phyloP scores from a whole-genome alignment of 192 early-diverging fungal species.

The Podila clonocystis region DNA sequence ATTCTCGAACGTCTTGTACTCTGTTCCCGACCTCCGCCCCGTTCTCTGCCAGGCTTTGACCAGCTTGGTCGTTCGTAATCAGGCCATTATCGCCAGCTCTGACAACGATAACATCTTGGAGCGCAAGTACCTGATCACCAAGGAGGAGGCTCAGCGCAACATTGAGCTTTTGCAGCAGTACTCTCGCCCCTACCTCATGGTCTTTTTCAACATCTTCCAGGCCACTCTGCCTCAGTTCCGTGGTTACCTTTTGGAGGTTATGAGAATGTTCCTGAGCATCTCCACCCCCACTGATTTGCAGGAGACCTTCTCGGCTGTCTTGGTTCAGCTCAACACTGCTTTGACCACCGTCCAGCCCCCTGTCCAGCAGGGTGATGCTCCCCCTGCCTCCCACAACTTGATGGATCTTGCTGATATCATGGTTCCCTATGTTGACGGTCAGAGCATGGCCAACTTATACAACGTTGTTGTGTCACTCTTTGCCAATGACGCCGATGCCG shows the following conservation, averaged over 20 bases:
- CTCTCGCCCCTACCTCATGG: slow-evolving; percentile 75
- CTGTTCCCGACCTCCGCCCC: slow-evolving; percentile 79
- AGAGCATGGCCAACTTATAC: slow-evolving; percentile 69
- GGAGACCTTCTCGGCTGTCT: slow-evolving; percentile 71
- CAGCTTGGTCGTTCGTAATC: slow-evolving; percentile 66
- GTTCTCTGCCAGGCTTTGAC: slow-evolving; percentile 80
- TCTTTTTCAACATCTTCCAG: slow-evolving; percentile 84
- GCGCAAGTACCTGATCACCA: slow-evolving; percentile 58
- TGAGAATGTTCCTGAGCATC: slow-evolving; percentile 73
- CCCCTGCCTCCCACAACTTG: slow-evolving; percentile 86
- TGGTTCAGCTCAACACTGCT: slow-evolving; percentile 65
- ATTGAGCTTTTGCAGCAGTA: slow-evolving; percentile 69
- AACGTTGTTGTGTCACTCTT: slow-evolving; percentile 63
- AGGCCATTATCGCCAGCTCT: slow-evolving; percentile 49
- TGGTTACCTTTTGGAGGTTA: slow-evolving; percentile 75
- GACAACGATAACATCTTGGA: slow-evolving; percentile 55
- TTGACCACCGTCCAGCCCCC: slow-evolving; percentile 61
- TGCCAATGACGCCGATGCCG: slow-evolving; percentile 71
- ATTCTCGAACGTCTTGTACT: slow-evolving; percentile 80
- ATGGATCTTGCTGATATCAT: slow-evolving; percentile 84
- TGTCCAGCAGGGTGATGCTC: slow-evolving; percentile 63
- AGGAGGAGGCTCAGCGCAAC: slow-evolving; percentile 65
- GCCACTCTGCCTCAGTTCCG: slow-evolving; percentile 69
- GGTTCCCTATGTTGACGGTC: slow-evolving; percentile 77
- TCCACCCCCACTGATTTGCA: slow-evolving; percentile 69